Conservation (phyloP, 1,284 basidiomycete species). For the Lentinula novae-zelandiae region DNA sequence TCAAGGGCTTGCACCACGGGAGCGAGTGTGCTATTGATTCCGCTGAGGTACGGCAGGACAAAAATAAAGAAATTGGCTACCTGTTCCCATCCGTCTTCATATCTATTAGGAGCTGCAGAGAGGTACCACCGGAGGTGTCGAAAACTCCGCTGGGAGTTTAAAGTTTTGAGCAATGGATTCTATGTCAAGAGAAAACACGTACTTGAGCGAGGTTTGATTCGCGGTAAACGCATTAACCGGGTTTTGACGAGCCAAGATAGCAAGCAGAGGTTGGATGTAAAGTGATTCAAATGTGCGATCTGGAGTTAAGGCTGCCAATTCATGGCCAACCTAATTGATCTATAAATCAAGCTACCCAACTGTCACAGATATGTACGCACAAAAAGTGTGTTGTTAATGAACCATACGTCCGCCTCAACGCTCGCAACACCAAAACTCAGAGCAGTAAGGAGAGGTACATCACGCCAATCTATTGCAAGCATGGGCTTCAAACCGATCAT, state of each 20-base stretch:
- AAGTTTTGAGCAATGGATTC: slow-evolving; percentile 2
- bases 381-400: slow-evolving; percentile 43
- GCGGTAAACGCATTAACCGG: slow-evolving; percentile 37
- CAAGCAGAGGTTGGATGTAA: slow-evolving; percentile 45
- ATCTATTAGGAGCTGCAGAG: slow-evolving; percentile 48
- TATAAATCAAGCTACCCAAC: neutral
- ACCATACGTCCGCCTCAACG: slow-evolving; percentile 54
- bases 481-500: too few species aligned
- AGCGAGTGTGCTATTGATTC: slow-evolving; percentile 36
- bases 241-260: slow-evolving; percentile 41
- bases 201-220: slow-evolving; percentile 40
- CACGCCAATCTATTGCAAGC: slow-evolving; percentile 41
- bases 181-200: slow-evolving; percentile 15
- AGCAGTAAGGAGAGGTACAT: slow-evolving; percentile 47
- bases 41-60: neutral
- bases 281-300: slow-evolving; percentile 37
- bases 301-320: slow-evolving; percentile 30
- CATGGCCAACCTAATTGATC: slow-evolving; percentile 41
- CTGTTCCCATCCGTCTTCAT: slow-evolving; percentile 48
- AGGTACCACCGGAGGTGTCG: slow-evolving; percentile 37
- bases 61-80: slow-evolving; percentile 26
- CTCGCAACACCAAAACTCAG: slow-evolving; percentile 48
- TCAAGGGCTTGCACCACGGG: slow-evolving; percentile 42
- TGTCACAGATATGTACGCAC: slow-evolving; percentile 23
- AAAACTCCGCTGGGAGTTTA: slow-evolving; percentile 36